Percentiles rank a stretch among this genome's conserved stretches.
These are phyloP conservation scores for Cryptococcus jaspeensis DNA, from an alignment of 1,284 basidiomycete genomes.

Conservation along the genomic window DNA sequence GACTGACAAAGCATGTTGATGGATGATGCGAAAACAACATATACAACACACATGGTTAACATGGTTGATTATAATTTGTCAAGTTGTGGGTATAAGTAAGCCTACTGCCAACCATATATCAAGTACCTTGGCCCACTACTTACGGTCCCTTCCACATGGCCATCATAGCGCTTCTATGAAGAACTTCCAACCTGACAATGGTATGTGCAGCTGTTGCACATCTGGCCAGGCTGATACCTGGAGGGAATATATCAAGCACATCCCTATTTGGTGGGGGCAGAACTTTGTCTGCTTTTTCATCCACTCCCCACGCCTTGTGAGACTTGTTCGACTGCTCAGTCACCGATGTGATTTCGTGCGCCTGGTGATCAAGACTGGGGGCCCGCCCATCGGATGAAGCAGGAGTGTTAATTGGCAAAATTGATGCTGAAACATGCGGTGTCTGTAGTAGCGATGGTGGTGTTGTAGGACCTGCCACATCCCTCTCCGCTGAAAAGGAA, in stretches of 20 bases:
- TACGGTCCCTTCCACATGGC: slow-evolving; percentile 47
- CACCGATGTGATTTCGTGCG: background rate
- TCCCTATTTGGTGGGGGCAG: slow-evolving; percentile 6
- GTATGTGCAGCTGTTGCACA: slow-evolving; percentile 51
- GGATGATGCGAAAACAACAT: background rate
- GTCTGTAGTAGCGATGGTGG: background rate
- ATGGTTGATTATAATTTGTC: background rate
- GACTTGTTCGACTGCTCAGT: slow-evolving; percentile 14
- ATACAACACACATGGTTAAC: background rate
- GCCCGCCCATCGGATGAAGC: background rate
- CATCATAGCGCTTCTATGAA: slow-evolving; percentile 49
- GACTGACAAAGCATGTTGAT: slow-evolving; percentile 21
- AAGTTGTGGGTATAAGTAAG: too few species aligned
- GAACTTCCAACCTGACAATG: slow-evolving; percentile 49
- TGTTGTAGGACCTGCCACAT: too few species aligned
- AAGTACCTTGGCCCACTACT: slow-evolving; percentile 18
- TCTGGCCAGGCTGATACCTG: slow-evolving; percentile 48
- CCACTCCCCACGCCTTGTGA: slow-evolving; percentile 51
- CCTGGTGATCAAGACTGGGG: background rate
- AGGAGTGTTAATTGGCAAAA: slow-evolving; percentile 11
- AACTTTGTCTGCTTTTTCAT: slow-evolving; percentile 32
- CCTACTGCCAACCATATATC: too few species aligned
- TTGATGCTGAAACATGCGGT: slow-evolving; percentile 9
- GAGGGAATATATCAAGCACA: slow-evolving; percentile 42
- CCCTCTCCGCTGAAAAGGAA: too few species aligned